These are phyloP conservation scores for Teratosphaeria destructans DNA, from an alignment of 2,329 filamentous ascomycete species.

Conservation along the genomic window DNA sequence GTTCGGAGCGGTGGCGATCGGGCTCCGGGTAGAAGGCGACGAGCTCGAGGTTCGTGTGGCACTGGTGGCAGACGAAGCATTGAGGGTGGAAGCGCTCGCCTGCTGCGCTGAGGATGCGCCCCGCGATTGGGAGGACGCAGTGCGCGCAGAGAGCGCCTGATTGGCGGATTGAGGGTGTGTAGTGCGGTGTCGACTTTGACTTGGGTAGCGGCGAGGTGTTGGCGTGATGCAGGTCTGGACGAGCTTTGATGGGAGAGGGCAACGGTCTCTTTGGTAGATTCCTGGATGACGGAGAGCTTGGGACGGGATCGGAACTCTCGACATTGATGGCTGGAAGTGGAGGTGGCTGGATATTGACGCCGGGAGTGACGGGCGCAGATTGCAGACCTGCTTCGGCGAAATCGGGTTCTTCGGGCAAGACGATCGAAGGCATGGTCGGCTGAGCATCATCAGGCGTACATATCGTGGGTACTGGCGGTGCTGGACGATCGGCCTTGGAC, in stretches of 20 bases:
- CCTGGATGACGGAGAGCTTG: slow-evolving; percentile 11
- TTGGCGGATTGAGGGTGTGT: slow-evolving; percentile 35
- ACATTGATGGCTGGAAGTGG: slow-evolving; percentile 12
- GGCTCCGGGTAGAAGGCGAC: slow-evolving; percentile 96
- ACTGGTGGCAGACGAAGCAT: slow-evolving; percentile 84
- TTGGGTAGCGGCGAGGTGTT: slow-evolving; percentile 23
- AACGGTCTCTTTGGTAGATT: slow-evolving; percentile 29
- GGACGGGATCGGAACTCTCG: slow-evolving; percentile 4
- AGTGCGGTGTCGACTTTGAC: slow-evolving; percentile 31
- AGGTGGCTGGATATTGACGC: slow-evolving; percentile 11
- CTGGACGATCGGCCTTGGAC: background rate
- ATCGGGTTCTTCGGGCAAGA: slow-evolving; percentile 24
- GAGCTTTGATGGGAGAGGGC: slow-evolving; percentile 35
- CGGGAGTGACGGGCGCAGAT: slow-evolving; percentile 8
- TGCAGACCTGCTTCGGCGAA: slow-evolving; percentile 23
- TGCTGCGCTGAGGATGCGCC: slow-evolving; percentile 75
- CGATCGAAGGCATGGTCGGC: slow-evolving; percentile 15
- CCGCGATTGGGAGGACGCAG: slow-evolving; percentile 75
- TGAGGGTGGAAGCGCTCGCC: slow-evolving; percentile 82
- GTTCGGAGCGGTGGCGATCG: slow-evolving; percentile 55
- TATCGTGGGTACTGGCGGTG: slow-evolving; percentile 39
- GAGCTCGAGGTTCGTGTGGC: slow-evolving; percentile 78
- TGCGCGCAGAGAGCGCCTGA: slow-evolving; percentile 70
- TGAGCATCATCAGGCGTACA: slow-evolving; percentile 37
- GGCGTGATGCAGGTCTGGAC: slow-evolving; percentile 26